Percentiles rank a stretch among this genome's conserved stretches.
Evolutionary conservation across 1,139 yeast species (phyloP).

Genomic region (Torulaspora pretoriensis): DNA sequence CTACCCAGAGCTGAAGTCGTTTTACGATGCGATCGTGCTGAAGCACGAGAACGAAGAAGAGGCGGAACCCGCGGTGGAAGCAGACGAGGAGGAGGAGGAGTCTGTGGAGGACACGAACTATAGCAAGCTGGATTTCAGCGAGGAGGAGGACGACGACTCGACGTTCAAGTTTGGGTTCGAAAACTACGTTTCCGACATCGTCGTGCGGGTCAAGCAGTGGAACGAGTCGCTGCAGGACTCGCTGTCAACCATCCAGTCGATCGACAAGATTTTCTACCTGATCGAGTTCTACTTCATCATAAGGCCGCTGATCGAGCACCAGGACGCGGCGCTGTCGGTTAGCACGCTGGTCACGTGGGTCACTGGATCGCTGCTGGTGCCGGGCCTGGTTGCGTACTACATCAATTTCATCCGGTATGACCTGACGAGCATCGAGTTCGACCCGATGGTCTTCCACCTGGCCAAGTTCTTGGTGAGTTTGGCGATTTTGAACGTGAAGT

Average conservation of each 20-base stretch:
- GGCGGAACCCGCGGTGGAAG: constrained; percentile 10
- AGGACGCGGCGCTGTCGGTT: constrained; percentile 13
- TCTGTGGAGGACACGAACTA: constrained; percentile 6
- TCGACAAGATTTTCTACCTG: constrained; percentile 22
- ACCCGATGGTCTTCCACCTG: constrained; percentile 33
- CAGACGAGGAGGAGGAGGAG: constrained; percentile 4
- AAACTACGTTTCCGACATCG: constrained; percentile 25
- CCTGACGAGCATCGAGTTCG: constrained; percentile 24
- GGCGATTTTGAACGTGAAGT: constrained; percentile 5
- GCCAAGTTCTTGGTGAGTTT: constrained; percentile 24
- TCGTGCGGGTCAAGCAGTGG: constrained; percentile 16
- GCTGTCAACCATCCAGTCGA: constrained; percentile 29
- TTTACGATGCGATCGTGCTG: constrained; percentile 21
- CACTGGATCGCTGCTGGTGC: constrained; percentile 20
- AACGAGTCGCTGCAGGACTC: constrained; percentile 33
- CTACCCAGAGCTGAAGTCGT: constrained; percentile 32
- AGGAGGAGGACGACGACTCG: constrained; percentile 9
- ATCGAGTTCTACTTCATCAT: constrained; percentile 23
- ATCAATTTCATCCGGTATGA: constrained; percentile 34
- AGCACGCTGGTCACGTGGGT: constrained; percentile 23
- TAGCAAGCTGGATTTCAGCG: constrained; percentile 10
- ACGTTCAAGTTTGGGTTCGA: constrained; percentile 23
- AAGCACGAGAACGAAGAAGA: constrained; percentile 15
- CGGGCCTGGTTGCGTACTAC: constrained; percentile 29
- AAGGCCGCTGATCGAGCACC: constrained; percentile 9